phyloP scores from a whole-genome alignment of 495 filamentous ascomycete species.

The Hyaloscypha hepaticicola region DNA sequence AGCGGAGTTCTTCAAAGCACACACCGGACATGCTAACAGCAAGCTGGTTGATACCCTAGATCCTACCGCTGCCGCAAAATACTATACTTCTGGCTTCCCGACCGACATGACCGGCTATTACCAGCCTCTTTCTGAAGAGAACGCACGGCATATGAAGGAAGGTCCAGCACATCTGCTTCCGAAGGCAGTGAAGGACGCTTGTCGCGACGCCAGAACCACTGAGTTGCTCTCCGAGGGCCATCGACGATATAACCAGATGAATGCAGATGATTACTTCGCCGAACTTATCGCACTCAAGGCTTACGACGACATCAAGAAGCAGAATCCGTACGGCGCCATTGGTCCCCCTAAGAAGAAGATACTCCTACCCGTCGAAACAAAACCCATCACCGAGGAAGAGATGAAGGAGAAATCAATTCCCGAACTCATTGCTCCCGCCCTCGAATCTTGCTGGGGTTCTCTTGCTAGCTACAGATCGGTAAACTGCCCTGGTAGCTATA shows the following conservation, averaged over 20 bases:
- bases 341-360: neutral
- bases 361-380: neutral
- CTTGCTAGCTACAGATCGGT: neutral
- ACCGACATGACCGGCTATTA: neutral
- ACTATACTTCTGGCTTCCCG: slow-evolving; percentile 18
- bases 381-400: neutral
- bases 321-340: neutral
- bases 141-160: neutral
- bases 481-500: neutral
- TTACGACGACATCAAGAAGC: neutral
- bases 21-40: neutral
- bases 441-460: neutral
- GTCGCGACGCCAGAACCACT: neutral
- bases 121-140: neutral
- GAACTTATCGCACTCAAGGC: neutral
- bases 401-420: neutral
- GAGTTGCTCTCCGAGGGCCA: slow-evolving; percentile 14
- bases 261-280: neutral
- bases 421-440: neutral
- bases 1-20: neutral
- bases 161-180: neutral
- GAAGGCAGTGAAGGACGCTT: neutral
- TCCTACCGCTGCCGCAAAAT: neutral
- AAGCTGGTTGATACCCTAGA: slow-evolving; percentile 7
- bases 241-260: neutral